Evolutionary conservation across 768 basidiomycete genomes (phyloP).

Genomic region (Calocybe cyanea): DNA sequence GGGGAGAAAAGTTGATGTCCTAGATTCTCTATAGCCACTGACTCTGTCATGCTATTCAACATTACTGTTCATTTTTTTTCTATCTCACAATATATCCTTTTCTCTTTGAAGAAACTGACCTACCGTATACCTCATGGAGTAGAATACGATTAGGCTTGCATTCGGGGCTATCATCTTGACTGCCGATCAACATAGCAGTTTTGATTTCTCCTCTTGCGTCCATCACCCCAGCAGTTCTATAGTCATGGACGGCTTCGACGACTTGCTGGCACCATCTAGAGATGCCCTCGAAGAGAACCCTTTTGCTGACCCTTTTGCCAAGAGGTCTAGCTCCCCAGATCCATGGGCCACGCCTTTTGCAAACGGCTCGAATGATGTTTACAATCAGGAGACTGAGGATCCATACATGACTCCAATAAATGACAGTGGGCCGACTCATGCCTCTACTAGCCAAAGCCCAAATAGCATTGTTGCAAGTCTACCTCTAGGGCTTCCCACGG

Average conservation of each 20-base stretch:
- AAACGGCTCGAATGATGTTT: slow-evolving; percentile 24
- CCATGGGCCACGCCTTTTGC: slow-evolving; percentile 69
- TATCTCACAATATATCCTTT: too few relatives aligned
- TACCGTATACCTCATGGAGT: too few relatives aligned
- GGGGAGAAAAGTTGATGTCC: slow-evolving; percentile 77
- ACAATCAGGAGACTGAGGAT: slow-evolving; percentile 23
- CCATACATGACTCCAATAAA: slow-evolving; percentile 21
- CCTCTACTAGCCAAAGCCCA: slow-evolving; percentile 20
- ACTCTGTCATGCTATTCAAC: not conserved
- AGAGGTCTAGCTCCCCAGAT: slow-evolving; percentile 66
- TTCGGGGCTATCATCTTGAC: too few relatives aligned
- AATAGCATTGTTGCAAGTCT: slow-evolving; percentile 33
- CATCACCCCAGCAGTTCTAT: not conserved
- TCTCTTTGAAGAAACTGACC: too few relatives aligned
- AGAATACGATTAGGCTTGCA: too few relatives aligned
- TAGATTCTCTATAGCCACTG: slow-evolving; percentile 22
- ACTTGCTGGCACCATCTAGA: slow-evolving; percentile 61
- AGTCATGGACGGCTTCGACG: slow-evolving; percentile 75
- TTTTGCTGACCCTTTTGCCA: slow-evolving; percentile 70
- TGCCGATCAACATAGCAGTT: too few relatives aligned
- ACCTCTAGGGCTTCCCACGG: slow-evolving; percentile 19
- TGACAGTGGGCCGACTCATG: slow-evolving; percentile 22
- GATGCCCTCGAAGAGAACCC: slow-evolving; percentile 69
- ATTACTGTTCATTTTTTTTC: too few relatives aligned
- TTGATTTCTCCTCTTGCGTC: too few relatives aligned